These are phyloP conservation scores for Zygoascus hellenicus DNA, from an alignment of 1,139 yeast genomes.

Conservation along the genomic window DNA sequence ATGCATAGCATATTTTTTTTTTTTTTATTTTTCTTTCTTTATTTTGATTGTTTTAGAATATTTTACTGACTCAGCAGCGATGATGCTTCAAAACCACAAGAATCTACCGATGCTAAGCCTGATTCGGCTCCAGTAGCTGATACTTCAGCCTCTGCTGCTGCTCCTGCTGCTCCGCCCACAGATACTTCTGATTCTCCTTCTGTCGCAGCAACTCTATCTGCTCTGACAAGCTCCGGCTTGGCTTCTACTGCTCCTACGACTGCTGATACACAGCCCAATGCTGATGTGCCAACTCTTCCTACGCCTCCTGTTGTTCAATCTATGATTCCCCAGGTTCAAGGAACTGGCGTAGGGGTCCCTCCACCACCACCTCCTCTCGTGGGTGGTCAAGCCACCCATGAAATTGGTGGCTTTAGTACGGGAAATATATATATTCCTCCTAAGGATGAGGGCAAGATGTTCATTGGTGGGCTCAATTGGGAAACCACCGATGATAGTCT, in stretches of 20 bases:
- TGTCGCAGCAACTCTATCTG: not conserved
- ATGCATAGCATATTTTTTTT: constrained; percentile 4
- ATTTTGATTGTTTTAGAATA: constrained; percentile 12
- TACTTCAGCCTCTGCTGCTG: constrained; percentile 8
- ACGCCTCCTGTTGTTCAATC: constrained; percentile 17
- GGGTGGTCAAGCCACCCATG: not conserved
- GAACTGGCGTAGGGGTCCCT: constrained; percentile 26
- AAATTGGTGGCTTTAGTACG: constrained; percentile 32
- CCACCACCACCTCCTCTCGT: constrained; percentile 16
- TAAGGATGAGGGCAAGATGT: constrained; percentile 77
- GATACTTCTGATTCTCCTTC: constrained; percentile 8
- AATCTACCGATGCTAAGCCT: constrained; percentile 4
- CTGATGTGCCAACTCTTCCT: constrained; percentile 11
- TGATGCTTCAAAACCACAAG: constrained; percentile 21
- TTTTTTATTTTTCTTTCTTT: constrained; percentile 5
- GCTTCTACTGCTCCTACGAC: constrained; percentile 5
- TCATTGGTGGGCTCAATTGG: constrained; percentile 98
- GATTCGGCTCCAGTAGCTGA: constrained; percentile 13
- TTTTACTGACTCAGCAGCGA: constrained; percentile 29
- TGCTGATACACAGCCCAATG: constrained; percentile 6
- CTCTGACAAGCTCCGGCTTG: not conserved
- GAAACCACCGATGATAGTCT: constrained; percentile 83
- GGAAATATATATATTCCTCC: constrained; percentile 39
- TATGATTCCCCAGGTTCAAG: constrained; percentile 21
- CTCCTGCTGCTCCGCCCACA: not conserved